Percentiles rank a stretch among this genome's conserved stretches.
Evolutionary conservation across 2,329 filamentous ascomycete species (phyloP).

Genomic region (Ophiostoma himal-ulmi): DNA sequence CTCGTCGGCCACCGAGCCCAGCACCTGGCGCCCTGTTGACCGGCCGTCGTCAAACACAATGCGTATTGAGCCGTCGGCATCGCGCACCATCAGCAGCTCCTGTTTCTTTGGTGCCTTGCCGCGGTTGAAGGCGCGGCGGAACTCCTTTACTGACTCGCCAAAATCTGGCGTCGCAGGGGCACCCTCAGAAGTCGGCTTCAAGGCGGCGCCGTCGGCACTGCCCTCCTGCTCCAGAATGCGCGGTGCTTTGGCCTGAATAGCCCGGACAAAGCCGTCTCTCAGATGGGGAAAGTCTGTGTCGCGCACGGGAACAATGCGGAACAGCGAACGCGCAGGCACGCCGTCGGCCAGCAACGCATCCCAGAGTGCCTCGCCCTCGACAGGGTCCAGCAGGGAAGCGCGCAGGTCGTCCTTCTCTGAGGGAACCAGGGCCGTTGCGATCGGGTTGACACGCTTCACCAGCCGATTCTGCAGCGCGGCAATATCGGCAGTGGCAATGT

Average conservation of each 20-base stretch:
- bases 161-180: conserved; percentile 45
- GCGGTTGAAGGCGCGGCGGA: conserved; percentile 76
- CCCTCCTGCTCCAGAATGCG: conserved; percentile 33
- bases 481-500: conserved; percentile 79
- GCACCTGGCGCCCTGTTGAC: conserved; percentile 41
- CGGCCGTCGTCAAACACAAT: conserved; percentile 59
- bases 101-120: conserved; percentile 74
- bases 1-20: conserved; percentile 74
- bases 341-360: conserved; percentile 59
- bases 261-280: conserved; percentile 83
- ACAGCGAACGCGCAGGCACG: conserved; percentile 63
- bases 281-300: conserved; percentile 93
- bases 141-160: conserved; percentile 65
- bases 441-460: conserved; percentile 66
- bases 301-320: conserved; percentile 82
- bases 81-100: conserved; percentile 67
- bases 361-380: conserved; percentile 68
- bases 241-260: conserved; percentile 68
- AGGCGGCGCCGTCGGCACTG: conserved; percentile 30
- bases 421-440: conserved; percentile 76
- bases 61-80: conserved; percentile 58
- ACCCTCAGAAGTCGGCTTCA: conserved; percentile 23
- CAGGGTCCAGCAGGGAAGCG: conserved; percentile 61
- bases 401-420: conserved; percentile 72
- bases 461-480: conserved; percentile 71